A percentile compares a stretch with the other conserved stretches of the same genome.
phyloP scores from a whole-genome alignment of 2,329 filamentous ascomycete species.

The Arthrobotrys entomopaga region DNA sequence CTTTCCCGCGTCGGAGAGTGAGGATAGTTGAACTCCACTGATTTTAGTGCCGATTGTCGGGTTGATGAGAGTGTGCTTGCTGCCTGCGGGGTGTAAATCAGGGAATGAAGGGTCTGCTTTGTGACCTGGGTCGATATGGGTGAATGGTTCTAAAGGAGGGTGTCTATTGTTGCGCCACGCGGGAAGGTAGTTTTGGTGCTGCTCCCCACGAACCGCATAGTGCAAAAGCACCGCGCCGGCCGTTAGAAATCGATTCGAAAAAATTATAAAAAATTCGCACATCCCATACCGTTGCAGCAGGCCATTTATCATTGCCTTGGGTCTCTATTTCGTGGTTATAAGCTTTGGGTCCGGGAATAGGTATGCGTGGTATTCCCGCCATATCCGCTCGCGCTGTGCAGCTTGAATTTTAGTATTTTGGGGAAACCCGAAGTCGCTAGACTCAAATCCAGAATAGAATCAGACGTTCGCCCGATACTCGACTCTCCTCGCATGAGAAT shows the following conservation, averaged over 20 bases:
- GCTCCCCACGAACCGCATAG: not conserved
- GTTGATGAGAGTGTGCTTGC: conserved; percentile 68
- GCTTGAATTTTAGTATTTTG: too few species aligned
- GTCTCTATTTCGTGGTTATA: conserved; percentile 45
- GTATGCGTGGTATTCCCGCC: conserved; percentile 45
- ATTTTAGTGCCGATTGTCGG: conserved; percentile 80
- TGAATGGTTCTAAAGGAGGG: conserved; percentile 74
- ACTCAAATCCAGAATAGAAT: too few species aligned
- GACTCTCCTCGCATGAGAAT: not conserved
- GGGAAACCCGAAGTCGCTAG: too few species aligned
- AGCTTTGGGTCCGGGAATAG: conserved; percentile 45
- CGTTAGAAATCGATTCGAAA: too few species aligned
- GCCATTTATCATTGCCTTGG: conserved; percentile 27
- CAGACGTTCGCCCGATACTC: too few species aligned
- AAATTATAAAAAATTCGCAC: not conserved
- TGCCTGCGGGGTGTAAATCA: conserved; percentile 71
- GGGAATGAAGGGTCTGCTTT: conserved; percentile 76
- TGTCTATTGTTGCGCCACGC: conserved; percentile 63
- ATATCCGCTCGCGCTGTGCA: conserved; percentile 24
- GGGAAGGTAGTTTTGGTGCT: conserved; percentile 52
- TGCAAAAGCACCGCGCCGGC: too few species aligned
- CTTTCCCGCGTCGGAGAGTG: conserved; percentile 74
- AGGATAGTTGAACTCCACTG: conserved; percentile 75
- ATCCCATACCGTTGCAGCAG: conserved; percentile 35
- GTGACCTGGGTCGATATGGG: conserved; percentile 78